Percentiles rank a stretch among this genome's conserved stretches.
phyloP scores from a whole-genome alignment of 1,284 basidiomycete species.

The Coniophora puteana region DNA sequence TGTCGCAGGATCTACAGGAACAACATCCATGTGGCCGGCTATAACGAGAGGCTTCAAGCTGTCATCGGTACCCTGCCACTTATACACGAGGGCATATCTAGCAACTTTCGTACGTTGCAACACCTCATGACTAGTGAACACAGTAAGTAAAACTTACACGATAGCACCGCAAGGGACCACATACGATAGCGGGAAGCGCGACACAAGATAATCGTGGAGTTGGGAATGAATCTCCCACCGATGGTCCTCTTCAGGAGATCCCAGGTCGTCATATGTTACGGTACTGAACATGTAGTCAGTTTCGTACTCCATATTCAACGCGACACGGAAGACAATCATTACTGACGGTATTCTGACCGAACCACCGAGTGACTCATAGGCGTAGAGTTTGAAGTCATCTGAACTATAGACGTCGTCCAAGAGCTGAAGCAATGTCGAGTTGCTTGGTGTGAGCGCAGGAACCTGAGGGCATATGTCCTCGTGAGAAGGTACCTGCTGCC shows the following conservation, averaged over 20 bases:
- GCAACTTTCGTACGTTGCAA: conserved; percentile 52
- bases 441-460: conserved; percentile 24
- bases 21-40: conserved; percentile 59
- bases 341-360: conserved; percentile 43
- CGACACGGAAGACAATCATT: neutral
- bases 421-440: conserved; percentile 25
- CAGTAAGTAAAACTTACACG: neutral
- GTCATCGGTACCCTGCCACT: conserved; percentile 53
- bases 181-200: conserved; percentile 38
- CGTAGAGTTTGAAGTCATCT: conserved; percentile 34
- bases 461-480: conserved; percentile 29
- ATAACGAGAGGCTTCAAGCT: conserved; percentile 58
- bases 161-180: conserved; percentile 10
- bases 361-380: conserved; percentile 38
- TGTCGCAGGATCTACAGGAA: conserved; percentile 54
- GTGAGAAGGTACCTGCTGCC: neutral
- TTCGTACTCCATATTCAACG: neutral
- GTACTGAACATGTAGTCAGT: conserved; percentile 19
- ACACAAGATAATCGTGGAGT: conserved; percentile 40
- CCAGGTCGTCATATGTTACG: conserved; percentile 39
- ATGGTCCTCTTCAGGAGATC: conserved; percentile 37
- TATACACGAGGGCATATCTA: conserved; percentile 58
- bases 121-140: conserved; percentile 36
- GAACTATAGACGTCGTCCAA: conserved; percentile 32
- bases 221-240: conserved; percentile 40